Base-by-base conservation (phyloP, 73 alveolate species). In the Uronychia setigera region DNA sequence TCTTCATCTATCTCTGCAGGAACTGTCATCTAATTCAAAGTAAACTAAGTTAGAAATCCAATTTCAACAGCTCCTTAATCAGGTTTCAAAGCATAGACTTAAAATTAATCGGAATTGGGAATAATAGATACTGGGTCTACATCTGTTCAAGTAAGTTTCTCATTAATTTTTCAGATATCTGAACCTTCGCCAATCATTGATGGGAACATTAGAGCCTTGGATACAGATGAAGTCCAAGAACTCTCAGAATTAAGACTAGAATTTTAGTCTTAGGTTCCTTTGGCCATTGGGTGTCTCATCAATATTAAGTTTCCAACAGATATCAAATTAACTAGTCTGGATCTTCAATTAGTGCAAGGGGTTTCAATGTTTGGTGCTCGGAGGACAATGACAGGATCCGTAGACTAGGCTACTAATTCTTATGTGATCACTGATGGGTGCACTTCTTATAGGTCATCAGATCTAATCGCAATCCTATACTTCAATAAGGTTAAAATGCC, bases 351-450 rank as follows among this genome's bases (percentile, higher is more conserved):
- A 9, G 81, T 76, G 27, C 26, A 26, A 30, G 81, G 81, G 29
- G 77, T 81, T n/a, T 74, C 80, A 27, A 28, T 81, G 46, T 81
- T 81, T 35, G 88, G 88, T 13, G 26, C 81, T 29, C 19, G 76
- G 32, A 27, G 81, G 29, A 32, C 33, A n/a, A 59, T 81, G 81
- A 80, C 78, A 26, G 74, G 28, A 11, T 33, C 80, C 29, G 26
- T 60, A 30, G 75, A 81, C 46, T 26, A 58, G 33, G 11, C 31
- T 26, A 29, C 81, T 19, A 74, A 76, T 11, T n/a, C 33, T 31
- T 32, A 33, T 30, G 29, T 81, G 27, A 59, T 81, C 33, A 81
- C 88, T 25, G 81, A 81, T 67, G 88, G 88, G 30, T 81, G 88
- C 29, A n/a, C 27, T 1, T 19, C 88, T 32, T 81, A 81, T 35